Evolutionary conservation across 495 filamentous ascomycete species (phyloP).

Genomic region (Penicillium pulvis): DNA sequence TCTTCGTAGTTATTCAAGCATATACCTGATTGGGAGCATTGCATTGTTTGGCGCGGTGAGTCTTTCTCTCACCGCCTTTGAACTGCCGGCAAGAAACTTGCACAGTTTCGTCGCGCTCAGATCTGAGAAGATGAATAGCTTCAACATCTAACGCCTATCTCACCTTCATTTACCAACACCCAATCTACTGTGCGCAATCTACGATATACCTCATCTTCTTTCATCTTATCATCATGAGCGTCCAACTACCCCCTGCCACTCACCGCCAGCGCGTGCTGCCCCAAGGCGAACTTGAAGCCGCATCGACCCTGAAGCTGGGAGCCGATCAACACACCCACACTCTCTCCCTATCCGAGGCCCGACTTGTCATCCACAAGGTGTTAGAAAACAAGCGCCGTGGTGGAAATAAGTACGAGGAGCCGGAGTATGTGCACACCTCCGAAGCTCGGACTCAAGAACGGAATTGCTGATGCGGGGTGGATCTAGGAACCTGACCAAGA

Average conservation of each 20-base stretch:
- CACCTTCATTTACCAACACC: neutral
- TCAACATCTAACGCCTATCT: conserved; percentile 1
- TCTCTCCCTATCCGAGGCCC: conserved; percentile 86
- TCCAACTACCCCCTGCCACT: conserved; percentile 54
- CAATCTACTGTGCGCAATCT: neutral
- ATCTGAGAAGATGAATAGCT: neutral
- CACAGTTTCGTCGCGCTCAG: conserved; percentile 15
- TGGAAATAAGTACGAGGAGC: conserved; percentile 52
- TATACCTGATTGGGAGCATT: conserved; percentile 1
- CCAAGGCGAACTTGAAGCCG: conserved; percentile 86
- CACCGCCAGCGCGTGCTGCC: conserved; percentile 72
- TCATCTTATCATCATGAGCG: conserved; percentile 31
- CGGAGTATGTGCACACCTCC: conserved; percentile 41
- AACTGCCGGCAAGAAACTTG: conserved; percentile 22
- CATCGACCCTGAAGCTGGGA: conserved; percentile 77
- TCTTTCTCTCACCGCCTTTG: conserved; percentile 21
- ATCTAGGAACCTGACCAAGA: conserved; percentile 69
- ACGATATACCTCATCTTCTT: neutral
- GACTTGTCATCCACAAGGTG: conserved; percentile 85
- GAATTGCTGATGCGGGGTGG: conserved; percentile 4
- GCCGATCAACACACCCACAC: conserved; percentile 89
- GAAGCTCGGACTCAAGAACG: conserved; percentile 2
- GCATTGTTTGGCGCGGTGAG: conserved; percentile 10
- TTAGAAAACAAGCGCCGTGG: conserved; percentile 60
- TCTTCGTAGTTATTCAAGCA: neutral